Evolutionary conservation across 2,329 filamentous ascomycete species (phyloP), one percentile per base, ranked within the genome.

Genomic region (Aspergillus hortae): DNA sequence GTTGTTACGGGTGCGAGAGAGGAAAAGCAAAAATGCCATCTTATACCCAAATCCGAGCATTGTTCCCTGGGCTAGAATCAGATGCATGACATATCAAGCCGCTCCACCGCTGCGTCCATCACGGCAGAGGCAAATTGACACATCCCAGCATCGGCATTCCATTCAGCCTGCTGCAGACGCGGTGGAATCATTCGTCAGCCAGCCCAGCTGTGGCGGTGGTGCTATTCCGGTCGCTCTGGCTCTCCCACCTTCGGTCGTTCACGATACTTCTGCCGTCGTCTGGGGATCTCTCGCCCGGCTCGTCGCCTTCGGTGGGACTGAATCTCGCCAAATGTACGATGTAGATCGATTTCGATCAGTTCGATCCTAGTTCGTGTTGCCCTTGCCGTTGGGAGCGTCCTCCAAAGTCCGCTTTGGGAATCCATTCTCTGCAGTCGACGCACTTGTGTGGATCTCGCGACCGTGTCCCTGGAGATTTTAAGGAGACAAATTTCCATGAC

Each of bases 31-130:
- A 46, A 47, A 12, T 4, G 12, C 14, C 6, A 38, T 38, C 35
- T 15, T 17, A 17, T 38, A 38, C 14, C 35, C 35, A 38, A 38
- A 17, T 21, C 14, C 12, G 12, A 35, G 40, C 25, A n/a, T 32
- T 23, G 23, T 21, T 23, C 23, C 9, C 27, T 30, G 19, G 48
- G 54, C 53, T 27, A 47, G 47, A 41, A 49, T 55, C 50, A 10
- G 48, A 57, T 58, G 58, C 58, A 59, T 57, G 58, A 61, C 57
- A 61, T 61, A 59, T 61, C 56, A 57, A 53, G 52, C 49, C 45
- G 51, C 56, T 42, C 44, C 52, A 40, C 46, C 52, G 41, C 48
- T 33, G 36, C 47, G 21, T 40, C 53, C 48, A 47, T 51, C 47
- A 53, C 50, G 52, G 48, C 48, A 46, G 33, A 45, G 51, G 47